Evolutionary conservation across 2,329 filamentous ascomycete species (phyloP), one percentile per base, ranked within the genome.

Genomic region (Onygenales sp.): DNA sequence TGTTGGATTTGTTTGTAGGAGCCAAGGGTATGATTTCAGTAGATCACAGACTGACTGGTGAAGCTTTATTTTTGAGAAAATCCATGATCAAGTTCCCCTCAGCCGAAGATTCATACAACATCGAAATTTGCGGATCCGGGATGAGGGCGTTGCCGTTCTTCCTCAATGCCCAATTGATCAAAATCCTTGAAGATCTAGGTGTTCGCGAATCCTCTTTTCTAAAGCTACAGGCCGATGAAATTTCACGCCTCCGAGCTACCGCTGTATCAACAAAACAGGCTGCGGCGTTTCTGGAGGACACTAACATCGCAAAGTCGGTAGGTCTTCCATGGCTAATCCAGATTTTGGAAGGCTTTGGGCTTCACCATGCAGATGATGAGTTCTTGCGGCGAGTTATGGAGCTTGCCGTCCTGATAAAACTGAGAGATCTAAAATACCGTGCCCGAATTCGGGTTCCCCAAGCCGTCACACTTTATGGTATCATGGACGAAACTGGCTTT

Each of bases 41-140:
- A 0, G 87, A 94, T 60, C 70, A 75, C 8, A 70, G 74, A 1
- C 71, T 91, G 0, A 2, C 61, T 0, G 86, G 84, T 0, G 76
- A 78, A 33, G 63, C 74, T 2, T 73, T 95, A 40, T 72, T 73
- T 32, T 70, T 94, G 17, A 79, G 89, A 2, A 70, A 75, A 1
- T 92, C 87, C 4, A 95, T 95, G 89, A 75, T 80, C 53, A 95
- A 95, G 61, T 95, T 93, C 58, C 64, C 87, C 86, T 55, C 87
- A 90, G 44, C 49, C 52, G n/a, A n/a, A 43, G 40, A 56, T 17
- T 55, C 58, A 3, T 58, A 46, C 21, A 60, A 62, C 49, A 64
- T 64, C 21, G 62, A 64, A 44, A 58, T 62, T 8, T 64, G 62
- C 43, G 59, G 58, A 74, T 77, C 81, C 42, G 83, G 82, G 0